Evolutionary conservation across 106 monocot genomes (phyloP), one percentile per base, ranked within the genome.

Genomic region (Triglochin maritima): DNA sequence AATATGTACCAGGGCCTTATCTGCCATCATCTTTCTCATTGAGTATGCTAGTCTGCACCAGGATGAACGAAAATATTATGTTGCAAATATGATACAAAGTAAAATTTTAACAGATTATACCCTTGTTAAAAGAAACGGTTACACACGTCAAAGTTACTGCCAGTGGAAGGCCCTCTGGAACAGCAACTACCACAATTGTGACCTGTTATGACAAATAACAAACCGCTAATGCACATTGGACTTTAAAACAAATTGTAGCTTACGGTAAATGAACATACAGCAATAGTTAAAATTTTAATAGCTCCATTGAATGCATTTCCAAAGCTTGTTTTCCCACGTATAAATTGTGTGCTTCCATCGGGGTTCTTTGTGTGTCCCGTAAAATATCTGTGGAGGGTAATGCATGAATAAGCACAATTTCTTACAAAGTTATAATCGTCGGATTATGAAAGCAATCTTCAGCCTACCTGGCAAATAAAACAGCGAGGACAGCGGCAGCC

Each of bases 1-100:
- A 9, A 17, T 64, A 66, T 69, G 47, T 84, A 53, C 94, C 86
- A 94, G 69, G 52, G 94, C 89, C 62, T 94, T 86, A 76, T 94
- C 94, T 44, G 69, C 76, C 89, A 94, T 89, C 94, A 94, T 94
- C 68, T 89, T 94, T 58, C 86, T 78, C 94, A 94, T 94, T 8
- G 94, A 94, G 58, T 89, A 94, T 60, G 94, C 94, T 58, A 94
- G 82, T 16, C 90, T 90, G 70, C n/a, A 70, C 47, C 13, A 69
- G 8, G 42, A 12, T 42, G 14, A n/a, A 72, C 4, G 4, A 9
- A 66, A 44, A 63, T n/a, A n/a, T n/a, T 5, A 17, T 4, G 4
- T 50, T 14, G 49, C 49, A 3, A 59, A 67, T 17, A 7, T 6
- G n/a, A n/a, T n/a, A n/a, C n/a, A n/a, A n/a, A n/a, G n/a, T n/a